Evolutionary conservation across 371 early-diverging fungal genomes (phyloP).

Genomic region (Polyrhizophydium stewartii): DNA sequence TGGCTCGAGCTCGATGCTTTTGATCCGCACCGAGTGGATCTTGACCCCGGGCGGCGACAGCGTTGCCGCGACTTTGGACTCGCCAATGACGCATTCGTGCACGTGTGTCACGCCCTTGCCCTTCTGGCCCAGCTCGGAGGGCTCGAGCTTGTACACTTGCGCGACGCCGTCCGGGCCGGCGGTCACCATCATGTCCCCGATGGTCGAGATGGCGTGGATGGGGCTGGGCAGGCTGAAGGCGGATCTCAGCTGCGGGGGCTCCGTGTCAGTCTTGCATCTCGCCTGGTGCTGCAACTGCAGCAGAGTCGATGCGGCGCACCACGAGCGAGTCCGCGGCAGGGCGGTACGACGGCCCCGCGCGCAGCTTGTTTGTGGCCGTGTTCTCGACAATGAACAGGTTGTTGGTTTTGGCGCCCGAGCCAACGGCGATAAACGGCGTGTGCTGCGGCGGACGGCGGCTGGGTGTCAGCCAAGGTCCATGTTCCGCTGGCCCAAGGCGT

Average conservation of each 20-base stretch:
- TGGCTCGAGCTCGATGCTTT: constrained; percentile 29
- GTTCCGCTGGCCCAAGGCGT: neutral
- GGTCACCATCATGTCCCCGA: constrained; percentile 24
- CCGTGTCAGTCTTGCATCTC: neutral
- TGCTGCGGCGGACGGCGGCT: constrained; percentile 9
- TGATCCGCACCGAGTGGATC: constrained; percentile 21
- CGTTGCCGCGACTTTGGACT: constrained; percentile 10
- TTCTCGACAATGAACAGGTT: constrained; percentile 41
- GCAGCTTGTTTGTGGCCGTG: constrained; percentile 3
- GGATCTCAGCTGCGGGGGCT: constrained; percentile 24
- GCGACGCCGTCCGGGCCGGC: constrained; percentile 17
- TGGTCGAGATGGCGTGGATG: constrained; percentile 23
- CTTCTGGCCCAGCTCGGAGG: constrained; percentile 21
- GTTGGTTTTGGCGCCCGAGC: constrained; percentile 28
- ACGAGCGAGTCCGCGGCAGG: neutral
- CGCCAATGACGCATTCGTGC: constrained; percentile 17
- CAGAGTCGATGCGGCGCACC: neutral
- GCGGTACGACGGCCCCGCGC: neutral
- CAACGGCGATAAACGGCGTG: constrained; percentile 32
- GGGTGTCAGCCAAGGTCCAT: neutral
- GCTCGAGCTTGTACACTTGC: neutral
- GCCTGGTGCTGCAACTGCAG: too few species aligned
- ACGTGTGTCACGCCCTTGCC: constrained; percentile 37
- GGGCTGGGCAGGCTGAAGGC: constrained; percentile 31
- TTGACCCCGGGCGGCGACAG: constrained; percentile 34